phyloP scores from a whole-genome alignment of 2,329 filamentous ascomycete species.

The Stenocarpella maydis region DNA sequence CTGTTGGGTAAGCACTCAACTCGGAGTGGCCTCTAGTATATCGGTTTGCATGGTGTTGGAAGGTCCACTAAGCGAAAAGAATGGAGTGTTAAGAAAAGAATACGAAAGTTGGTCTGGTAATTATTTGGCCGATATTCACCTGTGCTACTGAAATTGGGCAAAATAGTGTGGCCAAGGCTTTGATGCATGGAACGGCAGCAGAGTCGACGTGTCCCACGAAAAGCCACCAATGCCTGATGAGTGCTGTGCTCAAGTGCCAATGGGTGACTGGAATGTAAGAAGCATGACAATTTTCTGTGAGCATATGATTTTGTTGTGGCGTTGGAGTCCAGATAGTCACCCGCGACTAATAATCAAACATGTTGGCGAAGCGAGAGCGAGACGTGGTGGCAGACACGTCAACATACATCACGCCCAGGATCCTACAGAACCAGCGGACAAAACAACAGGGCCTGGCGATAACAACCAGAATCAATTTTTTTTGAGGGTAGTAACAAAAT shows the following conservation, averaged over 20 bases:
- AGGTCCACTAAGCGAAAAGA: neutral
- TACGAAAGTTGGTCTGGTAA: neutral
- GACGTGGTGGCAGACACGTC: conserved; percentile 14
- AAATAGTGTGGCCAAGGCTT: neutral
- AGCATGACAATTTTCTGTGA: neutral
- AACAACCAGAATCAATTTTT: neutral
- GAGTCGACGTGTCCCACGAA: no score
- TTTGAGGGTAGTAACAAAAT: neutral
- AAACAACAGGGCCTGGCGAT: neutral
- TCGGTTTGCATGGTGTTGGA: neutral
- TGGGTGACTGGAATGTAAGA: neutral
- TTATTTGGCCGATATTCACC: neutral
- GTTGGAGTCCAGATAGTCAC: neutral
- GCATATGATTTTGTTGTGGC: neutral
- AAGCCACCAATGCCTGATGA: neutral
- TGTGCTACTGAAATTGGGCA: neutral
- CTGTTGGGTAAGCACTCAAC: neutral
- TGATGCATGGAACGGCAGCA: neutral
- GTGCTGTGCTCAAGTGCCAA: neutral
- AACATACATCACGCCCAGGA: neutral
- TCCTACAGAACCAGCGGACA: neutral
- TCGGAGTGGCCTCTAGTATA: neutral
- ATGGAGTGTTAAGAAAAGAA: neutral
- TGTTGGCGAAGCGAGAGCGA: neutral
- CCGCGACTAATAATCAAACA: neutral